Evolutionary conservation across 345 rosid genomes (phyloP).

Genomic region (Physaria fendleri): DNA sequence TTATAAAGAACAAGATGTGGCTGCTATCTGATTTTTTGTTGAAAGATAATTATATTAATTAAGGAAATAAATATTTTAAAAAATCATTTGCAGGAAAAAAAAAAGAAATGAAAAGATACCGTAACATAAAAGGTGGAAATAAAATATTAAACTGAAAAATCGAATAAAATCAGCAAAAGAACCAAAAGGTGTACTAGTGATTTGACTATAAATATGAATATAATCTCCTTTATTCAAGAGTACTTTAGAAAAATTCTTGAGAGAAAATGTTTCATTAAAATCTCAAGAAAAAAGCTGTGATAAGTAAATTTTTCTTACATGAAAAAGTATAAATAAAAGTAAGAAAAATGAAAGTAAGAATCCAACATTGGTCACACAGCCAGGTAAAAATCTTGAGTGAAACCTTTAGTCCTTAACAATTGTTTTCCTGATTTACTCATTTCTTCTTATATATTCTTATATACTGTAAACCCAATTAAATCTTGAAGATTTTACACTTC

Average conservation of each 20-base stretch:
- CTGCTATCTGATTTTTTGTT: background rate
- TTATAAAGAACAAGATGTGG: too few species aligned
- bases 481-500: background rate
- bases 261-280: background rate
- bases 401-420: background rate
- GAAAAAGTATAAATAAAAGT: background rate
- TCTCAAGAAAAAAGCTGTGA: background rate
- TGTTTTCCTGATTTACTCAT: background rate
- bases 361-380: background rate
- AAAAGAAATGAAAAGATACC: background rate
- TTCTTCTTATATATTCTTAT: background rate
- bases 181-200: background rate
- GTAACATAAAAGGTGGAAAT: background rate
- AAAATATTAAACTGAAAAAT: background rate
- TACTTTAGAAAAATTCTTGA: background rate
- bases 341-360: background rate
- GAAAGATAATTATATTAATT: background rate
- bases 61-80: background rate
- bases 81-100: background rate
- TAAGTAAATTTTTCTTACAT: background rate
- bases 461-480: background rate
- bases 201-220: conserved; percentile 16
- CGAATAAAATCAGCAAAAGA: conserved; percentile 20
- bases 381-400: background rate
- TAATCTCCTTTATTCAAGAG: background rate